phyloP scores from a whole-genome alignment of 2,329 filamentous ascomycete genomes.

The Calonectria naviculata region DNA sequence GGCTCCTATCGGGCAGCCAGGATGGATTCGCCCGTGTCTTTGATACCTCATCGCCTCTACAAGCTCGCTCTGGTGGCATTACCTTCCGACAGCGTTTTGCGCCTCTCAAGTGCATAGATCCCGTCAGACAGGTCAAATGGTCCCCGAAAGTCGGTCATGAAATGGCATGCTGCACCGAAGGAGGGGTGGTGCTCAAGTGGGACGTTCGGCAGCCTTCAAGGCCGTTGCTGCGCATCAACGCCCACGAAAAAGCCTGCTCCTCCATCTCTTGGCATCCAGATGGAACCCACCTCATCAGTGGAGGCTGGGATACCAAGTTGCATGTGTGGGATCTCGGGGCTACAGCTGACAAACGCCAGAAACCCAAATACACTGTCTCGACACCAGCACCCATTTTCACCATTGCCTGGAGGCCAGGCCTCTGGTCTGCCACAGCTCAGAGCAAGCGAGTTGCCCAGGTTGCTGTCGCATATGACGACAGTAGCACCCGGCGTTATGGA shows the following conservation, averaged over 20 bases:
- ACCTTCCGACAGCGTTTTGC: slow-evolving; percentile 61
- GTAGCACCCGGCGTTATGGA: slow-evolving; percentile 63
- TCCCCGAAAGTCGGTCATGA: slow-evolving; percentile 70
- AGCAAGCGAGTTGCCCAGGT: slow-evolving; percentile 70
- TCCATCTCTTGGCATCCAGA: slow-evolving; percentile 76
- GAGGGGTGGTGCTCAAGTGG: slow-evolving; percentile 72
- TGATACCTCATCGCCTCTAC: slow-evolving; percentile 62
- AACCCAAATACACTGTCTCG: slow-evolving; percentile 70
- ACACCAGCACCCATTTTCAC: slow-evolving; percentile 70
- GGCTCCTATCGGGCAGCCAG: slow-evolving; percentile 71
- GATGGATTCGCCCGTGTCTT: slow-evolving; percentile 73
- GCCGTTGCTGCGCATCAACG: slow-evolving; percentile 69
- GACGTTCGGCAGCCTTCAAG: slow-evolving; percentile 66
- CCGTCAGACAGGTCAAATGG: slow-evolving; percentile 73
- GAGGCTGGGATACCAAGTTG: slow-evolving; percentile 69
- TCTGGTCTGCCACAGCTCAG: slow-evolving; percentile 73
- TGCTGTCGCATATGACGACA: slow-evolving; percentile 71
- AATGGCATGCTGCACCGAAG: slow-evolving; percentile 73
- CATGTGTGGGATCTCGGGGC: slow-evolving; percentile 74
- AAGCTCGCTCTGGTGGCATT: slow-evolving; percentile 59
- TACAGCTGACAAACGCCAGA: slow-evolving; percentile 71
- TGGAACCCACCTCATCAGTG: slow-evolving; percentile 73
- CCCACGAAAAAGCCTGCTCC: slow-evolving; percentile 69
- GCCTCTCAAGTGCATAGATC: slow-evolving; percentile 51
- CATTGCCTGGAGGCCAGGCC: slow-evolving; percentile 72